These are phyloP conservation scores for Pilatotrama ljubarskyi DNA, from an alignment of 768 basidiomycete genomes.

Conservation along the genomic window DNA sequence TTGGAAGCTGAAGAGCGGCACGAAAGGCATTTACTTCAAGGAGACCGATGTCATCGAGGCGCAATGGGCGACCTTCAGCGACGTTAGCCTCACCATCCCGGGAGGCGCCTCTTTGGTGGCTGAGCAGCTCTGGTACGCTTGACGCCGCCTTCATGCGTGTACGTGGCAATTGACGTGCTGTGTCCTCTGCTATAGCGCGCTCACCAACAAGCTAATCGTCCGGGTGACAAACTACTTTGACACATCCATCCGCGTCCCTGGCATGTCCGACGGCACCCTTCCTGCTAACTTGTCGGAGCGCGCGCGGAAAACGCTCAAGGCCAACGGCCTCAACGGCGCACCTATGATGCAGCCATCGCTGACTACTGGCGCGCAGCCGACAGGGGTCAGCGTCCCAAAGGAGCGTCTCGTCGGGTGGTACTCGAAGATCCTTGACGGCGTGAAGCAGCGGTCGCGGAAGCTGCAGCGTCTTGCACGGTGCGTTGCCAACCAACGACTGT, in stretches of 20 bases:
- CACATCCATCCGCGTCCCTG: slow-evolving; percentile 82
- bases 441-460: slow-evolving; percentile 89
- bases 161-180: neutral
- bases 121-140: slow-evolving; percentile 87
- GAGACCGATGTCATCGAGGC: slow-evolving; percentile 98
- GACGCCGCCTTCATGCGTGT: neutral
- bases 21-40: slow-evolving; percentile 92
- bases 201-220: slow-evolving; percentile 91
- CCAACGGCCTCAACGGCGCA: slow-evolving; percentile 16
- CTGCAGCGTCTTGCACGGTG: slow-evolving; percentile 91
- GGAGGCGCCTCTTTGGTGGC: slow-evolving; percentile 91
- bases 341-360: slow-evolving; percentile 20
- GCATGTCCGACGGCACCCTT: slow-evolving; percentile 35
- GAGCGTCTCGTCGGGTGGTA: slow-evolving; percentile 90
- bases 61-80: slow-evolving; percentile 94
- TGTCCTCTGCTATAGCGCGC: slow-evolving; percentile 51
- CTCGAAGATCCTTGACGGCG: slow-evolving; percentile 89
- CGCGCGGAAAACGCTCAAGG: slow-evolving; percentile 26
- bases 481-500: slow-evolving; percentile 20
- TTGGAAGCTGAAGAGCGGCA: slow-evolving; percentile 92
- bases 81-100: slow-evolving; percentile 83
- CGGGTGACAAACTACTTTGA: slow-evolving; percentile 95
- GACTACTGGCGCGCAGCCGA: slow-evolving; percentile 25
- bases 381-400: slow-evolving; percentile 62
- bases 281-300: slow-evolving; percentile 12